Conservation (phyloP, 768 basidiomycete species). For the Leucocoprinus leucothites region DNA sequence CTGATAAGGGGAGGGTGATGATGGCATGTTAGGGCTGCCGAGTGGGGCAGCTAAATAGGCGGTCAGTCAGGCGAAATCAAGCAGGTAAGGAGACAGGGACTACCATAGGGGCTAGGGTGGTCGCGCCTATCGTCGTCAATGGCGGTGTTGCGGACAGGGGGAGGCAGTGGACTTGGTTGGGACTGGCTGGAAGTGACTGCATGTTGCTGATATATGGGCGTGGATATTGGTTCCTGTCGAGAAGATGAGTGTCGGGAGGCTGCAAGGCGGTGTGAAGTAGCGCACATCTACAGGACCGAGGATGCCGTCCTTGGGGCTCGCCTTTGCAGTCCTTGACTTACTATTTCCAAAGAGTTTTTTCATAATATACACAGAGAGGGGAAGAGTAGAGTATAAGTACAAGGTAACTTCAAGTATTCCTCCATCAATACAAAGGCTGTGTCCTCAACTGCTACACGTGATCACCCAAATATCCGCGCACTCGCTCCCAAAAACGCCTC, state of each 20-base stretch:
- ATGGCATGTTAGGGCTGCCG: background rate
- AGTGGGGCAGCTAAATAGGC: background rate
- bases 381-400: background rate
- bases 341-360: constrained; percentile 58
- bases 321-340: constrained; percentile 38
- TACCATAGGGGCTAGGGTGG: background rate
- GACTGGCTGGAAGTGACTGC: background rate
- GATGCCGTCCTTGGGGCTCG: constrained; percentile 23
- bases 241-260: background rate
- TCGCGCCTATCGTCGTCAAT: background rate
- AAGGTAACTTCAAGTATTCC: background rate
- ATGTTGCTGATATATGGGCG: constrained; percentile 9
- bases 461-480: constrained; percentile 38
- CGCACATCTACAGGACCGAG: constrained; percentile 24
- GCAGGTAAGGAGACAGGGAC: no score
- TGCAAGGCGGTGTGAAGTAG: background rate
- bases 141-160: background rate
- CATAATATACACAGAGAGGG: constrained; percentile 38
- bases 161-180: background rate
- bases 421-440: no score
- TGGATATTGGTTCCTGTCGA: background rate
- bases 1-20: constrained; percentile 6
- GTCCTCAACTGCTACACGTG: background rate
- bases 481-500: constrained; percentile 45
- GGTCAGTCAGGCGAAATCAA: background rate